phyloP scores from a whole-genome alignment of 2,329 filamentous ascomycete genomes.

The Periconia sp. region DNA sequence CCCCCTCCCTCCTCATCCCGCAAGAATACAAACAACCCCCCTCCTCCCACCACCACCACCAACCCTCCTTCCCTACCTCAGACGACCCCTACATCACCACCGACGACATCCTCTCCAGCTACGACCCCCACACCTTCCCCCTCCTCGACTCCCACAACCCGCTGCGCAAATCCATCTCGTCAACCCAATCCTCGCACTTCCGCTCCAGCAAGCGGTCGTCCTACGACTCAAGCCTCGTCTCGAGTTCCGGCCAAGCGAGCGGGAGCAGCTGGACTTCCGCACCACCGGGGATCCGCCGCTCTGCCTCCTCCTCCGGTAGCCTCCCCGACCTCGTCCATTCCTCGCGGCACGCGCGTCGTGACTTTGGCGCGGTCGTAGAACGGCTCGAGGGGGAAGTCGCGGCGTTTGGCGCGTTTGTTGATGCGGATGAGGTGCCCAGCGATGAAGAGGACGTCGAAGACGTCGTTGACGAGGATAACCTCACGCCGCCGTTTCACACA shows the following conservation, averaged over 20 bases:
- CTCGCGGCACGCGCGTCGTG: slow-evolving; percentile 33
- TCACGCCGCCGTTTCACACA: slow-evolving; percentile 20
- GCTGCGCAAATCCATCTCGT: slow-evolving; percentile 33
- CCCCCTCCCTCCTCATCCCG: slow-evolving; percentile 39
- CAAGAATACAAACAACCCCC: slow-evolving; percentile 37
- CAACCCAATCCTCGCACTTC: slow-evolving; percentile 51
- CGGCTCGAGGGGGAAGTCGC: slow-evolving; percentile 37
- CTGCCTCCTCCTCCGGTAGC: slow-evolving; percentile 42
- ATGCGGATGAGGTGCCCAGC: too few relatives aligned
- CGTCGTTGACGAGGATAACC: slow-evolving; percentile 23
- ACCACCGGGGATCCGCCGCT: slow-evolving; percentile 29
- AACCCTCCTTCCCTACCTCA: slow-evolving; percentile 48
- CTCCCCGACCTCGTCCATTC: slow-evolving; percentile 42
- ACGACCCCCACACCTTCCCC: slow-evolving; percentile 40
- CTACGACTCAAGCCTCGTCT: slow-evolving; percentile 58
- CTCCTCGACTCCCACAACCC: slow-evolving; percentile 47
- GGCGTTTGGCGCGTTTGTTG: slow-evolving; percentile 19
- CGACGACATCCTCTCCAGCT: slow-evolving; percentile 2
- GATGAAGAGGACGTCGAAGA: slow-evolving; percentile 21
- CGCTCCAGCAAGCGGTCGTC: slow-evolving; percentile 60
- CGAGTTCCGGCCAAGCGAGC: slow-evolving; percentile 36
- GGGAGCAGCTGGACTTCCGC: slow-evolving; percentile 21
- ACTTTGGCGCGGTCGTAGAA: slow-evolving; percentile 35
- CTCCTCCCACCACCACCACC: slow-evolving; percentile 36
- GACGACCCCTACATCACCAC: slow-evolving; percentile 20